phyloP scores from a whole-genome alignment of 768 basidiomycete species.

The Amanita rimosa region DNA sequence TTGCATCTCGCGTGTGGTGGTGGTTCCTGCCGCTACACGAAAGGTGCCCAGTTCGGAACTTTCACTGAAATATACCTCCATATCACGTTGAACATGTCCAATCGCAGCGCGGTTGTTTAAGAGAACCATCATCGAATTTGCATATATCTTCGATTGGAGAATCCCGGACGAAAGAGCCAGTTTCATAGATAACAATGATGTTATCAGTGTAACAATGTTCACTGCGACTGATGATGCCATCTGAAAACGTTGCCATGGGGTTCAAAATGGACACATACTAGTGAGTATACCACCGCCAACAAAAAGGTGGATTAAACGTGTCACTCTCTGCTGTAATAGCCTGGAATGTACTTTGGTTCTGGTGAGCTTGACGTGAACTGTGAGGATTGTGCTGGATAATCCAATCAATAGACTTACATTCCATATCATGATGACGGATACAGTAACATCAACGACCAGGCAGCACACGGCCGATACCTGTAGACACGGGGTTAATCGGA shows the following conservation, averaged over 20 bases:
- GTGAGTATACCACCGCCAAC: constrained; percentile 24
- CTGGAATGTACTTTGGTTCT: constrained; percentile 16
- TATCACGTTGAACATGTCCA: neutral
- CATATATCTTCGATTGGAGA: constrained; percentile 22
- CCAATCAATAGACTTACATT: constrained; percentile 14
- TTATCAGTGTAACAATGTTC: constrained; percentile 17
- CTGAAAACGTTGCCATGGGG: neutral
- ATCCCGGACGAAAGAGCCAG: constrained; percentile 19
- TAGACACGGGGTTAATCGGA: neutral
- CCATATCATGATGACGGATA: constrained; percentile 20
- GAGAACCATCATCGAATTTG: constrained; percentile 21
- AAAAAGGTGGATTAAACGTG: constrained; percentile 18
- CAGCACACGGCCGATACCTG: constrained; percentile 18
- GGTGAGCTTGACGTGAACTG: constrained; percentile 9
- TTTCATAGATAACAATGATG: constrained; percentile 16
- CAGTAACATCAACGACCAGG: constrained; percentile 19
- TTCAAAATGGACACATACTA: constrained; percentile 10
- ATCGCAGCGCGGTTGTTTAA: constrained; percentile 20
- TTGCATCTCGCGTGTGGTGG: neutral
- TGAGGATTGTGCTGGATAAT: neutral
- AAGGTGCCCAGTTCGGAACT: neutral
- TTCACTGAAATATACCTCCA: too few species aligned
- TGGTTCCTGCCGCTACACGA: neutral
- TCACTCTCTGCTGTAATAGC: constrained; percentile 16
- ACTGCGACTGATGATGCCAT: constrained; percentile 15